phyloP scores from a whole-genome alignment of 2,329 filamentous ascomycete species.

The Colletotrichum spinosum region DNA sequence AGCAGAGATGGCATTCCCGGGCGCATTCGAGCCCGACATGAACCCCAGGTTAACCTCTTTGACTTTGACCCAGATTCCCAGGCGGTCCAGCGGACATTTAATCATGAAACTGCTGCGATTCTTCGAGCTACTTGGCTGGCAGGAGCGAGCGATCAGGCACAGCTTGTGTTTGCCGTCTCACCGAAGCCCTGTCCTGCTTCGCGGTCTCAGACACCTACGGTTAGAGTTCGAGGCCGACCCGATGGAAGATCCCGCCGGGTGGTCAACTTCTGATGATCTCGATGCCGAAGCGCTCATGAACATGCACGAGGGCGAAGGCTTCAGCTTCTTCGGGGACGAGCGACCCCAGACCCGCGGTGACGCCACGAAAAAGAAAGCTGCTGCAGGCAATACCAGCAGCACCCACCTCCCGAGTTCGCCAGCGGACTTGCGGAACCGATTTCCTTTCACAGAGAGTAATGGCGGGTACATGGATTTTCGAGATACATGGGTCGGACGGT shows the following conservation, averaged over 20 bases:
- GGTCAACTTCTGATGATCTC: slow-evolving; percentile 47
- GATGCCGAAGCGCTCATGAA: slow-evolving; percentile 58
- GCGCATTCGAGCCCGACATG: slow-evolving; percentile 63
- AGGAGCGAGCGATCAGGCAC: slow-evolving; percentile 60
- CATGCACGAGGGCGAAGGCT: slow-evolving; percentile 49
- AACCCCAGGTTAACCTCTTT: slow-evolving; percentile 66
- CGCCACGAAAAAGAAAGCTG: slow-evolving; percentile 29
- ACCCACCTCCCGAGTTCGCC: slow-evolving; percentile 27
- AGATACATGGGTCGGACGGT: slow-evolving; percentile 44
- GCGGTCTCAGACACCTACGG: slow-evolving; percentile 64
- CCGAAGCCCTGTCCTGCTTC: slow-evolving; percentile 56
- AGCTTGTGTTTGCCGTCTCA: slow-evolving; percentile 40
- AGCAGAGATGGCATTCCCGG: slow-evolving; percentile 59
- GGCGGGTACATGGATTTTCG: slow-evolving; percentile 44
- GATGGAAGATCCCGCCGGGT: slow-evolving; percentile 48
- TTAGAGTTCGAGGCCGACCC: slow-evolving; percentile 65
- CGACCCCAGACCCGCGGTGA: slow-evolving; percentile 8
- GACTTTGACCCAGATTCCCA: slow-evolving; percentile 66
- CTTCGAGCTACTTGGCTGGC: slow-evolving; percentile 57
- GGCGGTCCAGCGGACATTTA: slow-evolving; percentile 62
- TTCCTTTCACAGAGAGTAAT: slow-evolving; percentile 42
- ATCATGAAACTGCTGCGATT: slow-evolving; percentile 61
- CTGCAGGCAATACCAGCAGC: slow-evolving; percentile 9
- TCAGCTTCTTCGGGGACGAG: slow-evolving; percentile 59
- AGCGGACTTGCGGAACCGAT: slow-evolving; percentile 42